Base-by-base conservation (phyloP, 1,284 basidiomycete species). In the Irpex sp. region DNA sequence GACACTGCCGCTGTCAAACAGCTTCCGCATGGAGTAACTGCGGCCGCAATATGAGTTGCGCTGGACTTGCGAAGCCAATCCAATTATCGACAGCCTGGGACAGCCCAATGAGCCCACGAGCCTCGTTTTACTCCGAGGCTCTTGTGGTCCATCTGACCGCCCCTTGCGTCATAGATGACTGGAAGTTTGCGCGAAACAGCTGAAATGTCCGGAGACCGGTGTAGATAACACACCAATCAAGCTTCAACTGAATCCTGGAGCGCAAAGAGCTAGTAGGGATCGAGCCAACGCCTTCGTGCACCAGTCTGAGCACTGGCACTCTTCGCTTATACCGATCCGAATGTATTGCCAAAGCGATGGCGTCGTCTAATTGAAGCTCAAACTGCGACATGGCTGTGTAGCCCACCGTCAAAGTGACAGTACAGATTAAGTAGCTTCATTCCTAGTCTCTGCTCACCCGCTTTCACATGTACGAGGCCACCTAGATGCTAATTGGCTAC, bases 171-270 rank as follows among this genome's bases (percentile, higher is more conserved):
- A 34, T 17, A 11, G 58, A 7, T 34, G 4, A 15, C 54, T 36
- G 54, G 8, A 56, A 21, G 54, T 56, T 36, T 34, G 17, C 17
- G 26, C 54, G 17, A 56, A 36, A 11, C 9, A 56, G 26, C 26
- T 48, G 54, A 55, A 51, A 31, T 17, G 34, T 57, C 26, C 54
- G 21, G 54, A 62, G 60, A 62, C 60, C 60, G 60, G 60, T 48
- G 60, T 62, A 62, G 60, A 62, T 62, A 62, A 59, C 58, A 44
- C 40, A 44, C 15, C 40, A 15, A 9, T 15, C 40, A 8, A 44
- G 40, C 40, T 44, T 44, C 15, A 44, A 11, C 15, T 15, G 40
- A 44, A 44, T 11, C 40, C 8, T 15, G 40, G 8, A 44, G 11
- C 40, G 8, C 40, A 44, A 44, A 44, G 40, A 11, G 40, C 15